Conservation (phyloP, 768 basidiomycete species). For the Leccinum sublutescens region DNA sequence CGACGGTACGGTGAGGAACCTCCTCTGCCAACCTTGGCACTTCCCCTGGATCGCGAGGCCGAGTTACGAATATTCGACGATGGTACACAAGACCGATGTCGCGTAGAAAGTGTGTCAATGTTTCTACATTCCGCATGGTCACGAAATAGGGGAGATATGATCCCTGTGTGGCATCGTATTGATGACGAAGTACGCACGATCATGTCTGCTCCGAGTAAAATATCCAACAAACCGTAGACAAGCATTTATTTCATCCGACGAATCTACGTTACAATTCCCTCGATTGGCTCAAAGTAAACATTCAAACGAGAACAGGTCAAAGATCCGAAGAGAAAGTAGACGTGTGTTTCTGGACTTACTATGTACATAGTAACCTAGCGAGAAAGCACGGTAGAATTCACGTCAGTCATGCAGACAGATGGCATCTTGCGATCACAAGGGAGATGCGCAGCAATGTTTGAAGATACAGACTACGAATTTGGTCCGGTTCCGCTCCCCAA, state of each 20-base stretch:
- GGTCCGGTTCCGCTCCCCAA: slow-evolving; percentile 71
- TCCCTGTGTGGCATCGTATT: background rate
- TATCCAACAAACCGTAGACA: slow-evolving; percentile 41
- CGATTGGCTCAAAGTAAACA: slow-evolving; percentile 42
- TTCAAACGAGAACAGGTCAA: background rate
- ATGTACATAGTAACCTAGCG: slow-evolving; percentile 60
- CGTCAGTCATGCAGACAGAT: slow-evolving; percentile 58
- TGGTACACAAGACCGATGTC: slow-evolving; percentile 25
- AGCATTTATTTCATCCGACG: slow-evolving; percentile 46
- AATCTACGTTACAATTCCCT: slow-evolving; percentile 44
- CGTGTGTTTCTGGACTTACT: slow-evolving; percentile 41
- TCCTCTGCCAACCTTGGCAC: slow-evolving; percentile 24
- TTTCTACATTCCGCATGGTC: slow-evolving; percentile 53
- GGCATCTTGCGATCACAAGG: slow-evolving; percentile 2
- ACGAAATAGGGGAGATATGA: slow-evolving; percentile 43
- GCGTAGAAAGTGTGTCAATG: slow-evolving; percentile 45
- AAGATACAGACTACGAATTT: slow-evolving; percentile 50
- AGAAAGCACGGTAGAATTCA: slow-evolving; percentile 58
- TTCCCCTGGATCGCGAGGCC: slow-evolving; percentile 13
- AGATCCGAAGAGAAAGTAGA: background rate
- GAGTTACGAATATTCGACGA: background rate
- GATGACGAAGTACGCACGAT: slow-evolving; percentile 39
- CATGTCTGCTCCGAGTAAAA: slow-evolving; percentile 42
- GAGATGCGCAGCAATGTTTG: background rate
- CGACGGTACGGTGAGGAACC: slow-evolving; percentile 14